Evolutionary conservation across 306 rosid genomes (phyloP).

Genomic region (Ceratonia siliqua): DNA sequence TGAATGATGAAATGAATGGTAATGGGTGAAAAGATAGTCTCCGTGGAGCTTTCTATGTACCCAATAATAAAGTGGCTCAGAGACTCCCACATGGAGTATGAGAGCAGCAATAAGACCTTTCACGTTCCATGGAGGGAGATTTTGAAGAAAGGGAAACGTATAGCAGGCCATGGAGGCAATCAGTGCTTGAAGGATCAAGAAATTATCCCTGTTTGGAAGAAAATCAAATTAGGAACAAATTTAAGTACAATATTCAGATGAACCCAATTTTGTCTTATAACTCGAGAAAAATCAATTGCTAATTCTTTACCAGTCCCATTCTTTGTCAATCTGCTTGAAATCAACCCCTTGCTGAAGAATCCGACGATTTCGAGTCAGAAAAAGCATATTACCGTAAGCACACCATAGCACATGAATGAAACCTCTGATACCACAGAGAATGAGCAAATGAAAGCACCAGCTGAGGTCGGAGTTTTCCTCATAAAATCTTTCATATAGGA

Average conservation of each 20-base stretch:
- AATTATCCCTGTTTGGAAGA: conserved; percentile 70
- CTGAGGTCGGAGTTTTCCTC: conserved; percentile 45
- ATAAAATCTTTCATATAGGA: conserved; percentile 42
- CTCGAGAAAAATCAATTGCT: background rate
- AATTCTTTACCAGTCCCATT: conserved; percentile 78
- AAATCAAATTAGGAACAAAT: background rate
- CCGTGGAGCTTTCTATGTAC: conserved; percentile 64
- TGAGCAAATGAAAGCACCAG: conserved; percentile 67
- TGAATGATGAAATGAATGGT: conserved; percentile 89
- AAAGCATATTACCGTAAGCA: conserved; percentile 45
- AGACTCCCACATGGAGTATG: conserved; percentile 69
- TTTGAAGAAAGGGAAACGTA: conserved; percentile 55
- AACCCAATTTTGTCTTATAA: background rate
- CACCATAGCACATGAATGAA: conserved; percentile 35
- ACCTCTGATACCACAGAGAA: conserved; percentile 43
- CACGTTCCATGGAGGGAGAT: conserved; percentile 66
- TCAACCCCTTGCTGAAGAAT: conserved; percentile 53
- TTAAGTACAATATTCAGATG: background rate
- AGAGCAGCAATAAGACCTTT: conserved; percentile 60
- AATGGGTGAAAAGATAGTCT: conserved; percentile 50
- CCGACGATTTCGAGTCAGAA: conserved; percentile 42
- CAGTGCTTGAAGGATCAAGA: conserved; percentile 72
- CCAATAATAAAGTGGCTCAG: conserved; percentile 88
- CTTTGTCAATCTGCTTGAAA: conserved; percentile 61
- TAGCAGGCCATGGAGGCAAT: conserved; percentile 50